phyloP scores from a whole-genome alignment of 768 basidiomycete genomes.

The Dacryopinax primogenitus region DNA sequence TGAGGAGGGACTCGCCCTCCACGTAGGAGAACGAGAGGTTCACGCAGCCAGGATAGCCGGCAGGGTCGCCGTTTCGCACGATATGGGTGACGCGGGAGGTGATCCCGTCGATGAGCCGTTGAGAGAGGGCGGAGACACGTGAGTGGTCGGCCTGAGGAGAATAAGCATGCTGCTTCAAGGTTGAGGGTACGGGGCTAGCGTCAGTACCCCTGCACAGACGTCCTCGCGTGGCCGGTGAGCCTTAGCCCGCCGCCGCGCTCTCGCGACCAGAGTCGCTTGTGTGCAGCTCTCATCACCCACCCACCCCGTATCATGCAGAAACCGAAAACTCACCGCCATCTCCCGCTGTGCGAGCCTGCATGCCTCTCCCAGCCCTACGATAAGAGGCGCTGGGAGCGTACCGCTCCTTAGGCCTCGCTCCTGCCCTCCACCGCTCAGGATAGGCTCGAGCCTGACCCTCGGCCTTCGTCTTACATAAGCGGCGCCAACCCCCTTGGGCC shows the following conservation, averaged over 20 bases:
- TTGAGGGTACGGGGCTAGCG: conserved; percentile 14
- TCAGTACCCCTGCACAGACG: conserved; percentile 92
- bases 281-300: conserved; percentile 20
- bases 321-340: conserved; percentile 89
- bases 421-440: conserved; percentile 91
- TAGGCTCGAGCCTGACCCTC: conserved; percentile 84
- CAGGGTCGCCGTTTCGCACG: conserved; percentile 80
- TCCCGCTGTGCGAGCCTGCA: conserved; percentile 82
- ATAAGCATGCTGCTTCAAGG: background rate
- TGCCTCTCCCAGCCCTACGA: conserved; percentile 89
- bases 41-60: conserved; percentile 91
- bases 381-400: conserved; percentile 78
- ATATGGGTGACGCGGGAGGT: conserved; percentile 77
- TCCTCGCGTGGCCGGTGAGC: conserved; percentile 49
- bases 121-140: conserved; percentile 57
- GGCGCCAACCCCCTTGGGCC: conserved; percentile 92
- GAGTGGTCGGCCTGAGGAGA: conserved; percentile 58
- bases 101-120: conserved; percentile 70
- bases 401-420: conserved; percentile 91
- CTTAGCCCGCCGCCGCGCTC: too few species aligned
- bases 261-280: too few species aligned
- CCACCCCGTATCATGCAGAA: conserved; percentile 39
- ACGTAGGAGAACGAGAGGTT: conserved; percentile 94
- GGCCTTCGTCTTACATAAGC: conserved; percentile 88
- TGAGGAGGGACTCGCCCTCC: conserved; percentile 90